Conservation (phyloP, 495 filamentous ascomycete species). For the Neurospora hispaniola region DNA sequence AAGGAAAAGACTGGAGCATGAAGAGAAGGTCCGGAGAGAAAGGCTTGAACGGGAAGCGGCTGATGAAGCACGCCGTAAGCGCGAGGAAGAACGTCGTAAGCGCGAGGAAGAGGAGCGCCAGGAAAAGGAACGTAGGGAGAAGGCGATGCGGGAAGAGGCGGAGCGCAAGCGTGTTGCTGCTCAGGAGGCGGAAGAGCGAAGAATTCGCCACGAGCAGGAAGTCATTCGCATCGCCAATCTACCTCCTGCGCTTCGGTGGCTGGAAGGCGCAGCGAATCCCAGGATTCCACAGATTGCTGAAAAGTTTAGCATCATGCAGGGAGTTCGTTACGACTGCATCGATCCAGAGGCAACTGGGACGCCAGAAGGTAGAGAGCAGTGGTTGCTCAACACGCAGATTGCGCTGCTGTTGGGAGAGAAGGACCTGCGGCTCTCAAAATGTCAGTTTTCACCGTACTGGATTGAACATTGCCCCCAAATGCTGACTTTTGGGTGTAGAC, state of each 20-base stretch:
- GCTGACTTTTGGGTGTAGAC: conserved; percentile 33
- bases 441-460: conserved; percentile 31
- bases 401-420: conserved; percentile 67
- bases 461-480: not conserved
- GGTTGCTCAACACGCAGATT: conserved; percentile 68
- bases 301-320: conserved; percentile 39
- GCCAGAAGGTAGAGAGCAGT: conserved; percentile 47
- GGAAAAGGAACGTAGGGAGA: conserved; percentile 22
- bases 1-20: conserved; percentile 25
- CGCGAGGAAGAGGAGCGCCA: conserved; percentile 5
- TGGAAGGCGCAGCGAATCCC: conserved; percentile 37
- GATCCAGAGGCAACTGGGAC: conserved; percentile 34
- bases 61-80: conserved; percentile 33
- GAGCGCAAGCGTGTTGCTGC: conserved; percentile 45
- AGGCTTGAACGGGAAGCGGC: conserved; percentile 30
- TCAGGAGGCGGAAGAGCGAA: conserved; percentile 44
- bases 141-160: conserved; percentile 42
- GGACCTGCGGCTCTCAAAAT: conserved; percentile 62
- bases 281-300: conserved; percentile 36
- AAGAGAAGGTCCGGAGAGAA: conserved; percentile 33
- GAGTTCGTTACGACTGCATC: conserved; percentile 45
- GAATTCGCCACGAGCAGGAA: conserved; percentile 35
- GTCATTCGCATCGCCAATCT: conserved; percentile 38
- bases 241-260: conserved; percentile 43
- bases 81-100: conserved; percentile 27